phyloP scores from a whole-genome alignment of 73 alveolate genomes.

The Paramecium octaurelia region DNA sequence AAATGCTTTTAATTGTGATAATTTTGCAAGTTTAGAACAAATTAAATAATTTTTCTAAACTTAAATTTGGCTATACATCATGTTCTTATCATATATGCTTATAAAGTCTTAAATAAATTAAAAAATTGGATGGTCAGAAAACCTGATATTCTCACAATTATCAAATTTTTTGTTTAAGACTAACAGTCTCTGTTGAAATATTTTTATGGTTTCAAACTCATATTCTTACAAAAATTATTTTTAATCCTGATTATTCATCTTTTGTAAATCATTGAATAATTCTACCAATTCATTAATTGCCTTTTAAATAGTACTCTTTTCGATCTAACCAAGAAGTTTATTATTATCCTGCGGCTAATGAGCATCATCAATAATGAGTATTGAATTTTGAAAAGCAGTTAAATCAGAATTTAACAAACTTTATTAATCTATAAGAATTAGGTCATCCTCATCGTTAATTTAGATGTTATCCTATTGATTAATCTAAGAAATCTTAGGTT shows the following conservation, averaged over 20 bases:
- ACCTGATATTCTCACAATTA: too few relatives aligned
- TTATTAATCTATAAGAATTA: too few relatives aligned
- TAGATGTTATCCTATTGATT: background rate
- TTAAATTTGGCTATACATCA: too few relatives aligned
- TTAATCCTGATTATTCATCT: background rate
- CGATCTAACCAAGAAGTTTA: background rate
- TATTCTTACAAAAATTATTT: background rate
- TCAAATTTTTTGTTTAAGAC: too few relatives aligned
- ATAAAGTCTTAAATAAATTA: too few relatives aligned
- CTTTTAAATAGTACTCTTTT: background rate
- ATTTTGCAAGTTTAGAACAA: background rate
- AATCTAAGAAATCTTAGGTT: background rate
- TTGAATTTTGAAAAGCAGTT: background rate
- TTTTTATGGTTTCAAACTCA: background rate
- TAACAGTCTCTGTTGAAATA: too few relatives aligned
- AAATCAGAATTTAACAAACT: background rate
- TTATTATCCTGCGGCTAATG: background rate
- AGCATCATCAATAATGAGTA: background rate
- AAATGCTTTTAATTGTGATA: background rate
- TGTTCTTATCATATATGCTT: too few relatives aligned
- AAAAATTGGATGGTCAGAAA: too few relatives aligned
- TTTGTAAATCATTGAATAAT: too few relatives aligned
- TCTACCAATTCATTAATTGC: background rate
- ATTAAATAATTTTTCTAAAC: too few relatives aligned
- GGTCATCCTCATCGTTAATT: background rate